Evolutionary conservation across 139 green algal species (phyloP).

Genomic region (Tetraselmis striata): DNA sequence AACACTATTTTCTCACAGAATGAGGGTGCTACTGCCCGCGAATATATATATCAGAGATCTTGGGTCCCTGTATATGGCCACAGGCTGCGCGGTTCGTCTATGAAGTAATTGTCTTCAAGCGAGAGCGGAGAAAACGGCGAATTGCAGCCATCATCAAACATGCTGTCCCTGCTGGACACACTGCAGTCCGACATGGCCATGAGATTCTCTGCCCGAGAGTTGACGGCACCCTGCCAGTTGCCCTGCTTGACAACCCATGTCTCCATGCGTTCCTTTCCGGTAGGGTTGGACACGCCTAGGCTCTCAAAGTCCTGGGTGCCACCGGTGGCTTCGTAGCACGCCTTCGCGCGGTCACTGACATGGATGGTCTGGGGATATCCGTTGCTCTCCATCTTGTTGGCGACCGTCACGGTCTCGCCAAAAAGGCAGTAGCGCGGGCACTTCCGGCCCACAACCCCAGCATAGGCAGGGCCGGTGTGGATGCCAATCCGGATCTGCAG

Average conservation of each 20-base stretch:
- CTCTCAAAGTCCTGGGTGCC: background rate
- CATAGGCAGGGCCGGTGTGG: conserved; percentile 39
- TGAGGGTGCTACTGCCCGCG: too few species aligned
- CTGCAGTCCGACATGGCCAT: too few species aligned
- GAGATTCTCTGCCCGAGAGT: too few species aligned
- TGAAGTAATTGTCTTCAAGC: too few species aligned
- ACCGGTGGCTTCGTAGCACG: background rate
- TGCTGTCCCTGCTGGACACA: too few species aligned
- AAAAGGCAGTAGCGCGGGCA: conserved; percentile 47
- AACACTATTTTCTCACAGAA: too few species aligned
- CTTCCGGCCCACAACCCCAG: conserved; percentile 46
- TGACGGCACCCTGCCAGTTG: too few species aligned
- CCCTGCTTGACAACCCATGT: background rate
- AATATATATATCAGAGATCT: too few species aligned
- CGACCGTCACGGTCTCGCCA: conserved; percentile 43
- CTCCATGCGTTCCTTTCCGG: background rate
- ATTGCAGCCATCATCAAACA: too few species aligned
- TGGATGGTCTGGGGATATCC: conserved; percentile 40
- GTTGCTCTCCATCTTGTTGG: conserved; percentile 36
- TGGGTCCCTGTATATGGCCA: too few species aligned
- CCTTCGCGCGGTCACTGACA: conserved; percentile 8
- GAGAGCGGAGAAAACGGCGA: too few species aligned
- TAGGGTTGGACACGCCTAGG: background rate
- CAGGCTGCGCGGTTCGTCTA: too few species aligned
- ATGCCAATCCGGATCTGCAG: conserved; percentile 36